Conservation (phyloP, 805 yeast species). For the Pichia nanzhaoensis region DNA sequence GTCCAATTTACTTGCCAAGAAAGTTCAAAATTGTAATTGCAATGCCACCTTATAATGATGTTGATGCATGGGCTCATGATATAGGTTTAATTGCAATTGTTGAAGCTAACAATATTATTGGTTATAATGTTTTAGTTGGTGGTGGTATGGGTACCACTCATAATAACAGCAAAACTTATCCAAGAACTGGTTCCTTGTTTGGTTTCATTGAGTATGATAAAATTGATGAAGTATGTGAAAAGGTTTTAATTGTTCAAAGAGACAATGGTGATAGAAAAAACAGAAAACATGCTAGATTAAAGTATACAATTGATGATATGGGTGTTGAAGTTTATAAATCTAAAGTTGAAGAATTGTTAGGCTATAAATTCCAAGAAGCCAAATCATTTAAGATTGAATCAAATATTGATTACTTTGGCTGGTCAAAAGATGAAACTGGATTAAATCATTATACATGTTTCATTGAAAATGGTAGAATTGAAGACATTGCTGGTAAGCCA, state of each 20-base stretch:
- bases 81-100: slow-evolving; percentile 88
- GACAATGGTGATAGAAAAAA: slow-evolving; percentile 92
- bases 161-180: slow-evolving; percentile 93
- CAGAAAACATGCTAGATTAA: slow-evolving; percentile 96
- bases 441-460: slow-evolving; percentile 87
- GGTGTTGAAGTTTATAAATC: slow-evolving; percentile 78
- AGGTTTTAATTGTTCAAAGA: slow-evolving; percentile 88
- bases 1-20: slow-evolving; percentile 84
- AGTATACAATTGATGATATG: slow-evolving; percentile 92
- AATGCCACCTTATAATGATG: slow-evolving; percentile 94
- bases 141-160: slow-evolving; percentile 99
- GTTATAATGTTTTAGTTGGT: slow-evolving; percentile 87
- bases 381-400: slow-evolving; percentile 72
- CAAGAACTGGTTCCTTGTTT: slow-evolving; percentile 84
- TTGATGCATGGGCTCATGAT: slow-evolving; percentile 94
- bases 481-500: slow-evolving; percentile 83
- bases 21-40: slow-evolving; percentile 92
- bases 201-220: slow-evolving; percentile 70
- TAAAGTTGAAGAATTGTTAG: slow-evolving; percentile 80
- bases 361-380: slow-evolving; percentile 64
- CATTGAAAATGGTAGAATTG: slow-evolving; percentile 94
- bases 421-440: slow-evolving; percentile 83
- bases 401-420: slow-evolving; percentile 87
- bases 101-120: slow-evolving; percentile 57
- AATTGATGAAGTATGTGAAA: slow-evolving; percentile 75